A percentile compares a stretch with the other conserved stretches of the same genome.
Evolutionary conservation across 768 basidiomycete species (phyloP).

Genomic region (Collybiopsis confluens): DNA sequence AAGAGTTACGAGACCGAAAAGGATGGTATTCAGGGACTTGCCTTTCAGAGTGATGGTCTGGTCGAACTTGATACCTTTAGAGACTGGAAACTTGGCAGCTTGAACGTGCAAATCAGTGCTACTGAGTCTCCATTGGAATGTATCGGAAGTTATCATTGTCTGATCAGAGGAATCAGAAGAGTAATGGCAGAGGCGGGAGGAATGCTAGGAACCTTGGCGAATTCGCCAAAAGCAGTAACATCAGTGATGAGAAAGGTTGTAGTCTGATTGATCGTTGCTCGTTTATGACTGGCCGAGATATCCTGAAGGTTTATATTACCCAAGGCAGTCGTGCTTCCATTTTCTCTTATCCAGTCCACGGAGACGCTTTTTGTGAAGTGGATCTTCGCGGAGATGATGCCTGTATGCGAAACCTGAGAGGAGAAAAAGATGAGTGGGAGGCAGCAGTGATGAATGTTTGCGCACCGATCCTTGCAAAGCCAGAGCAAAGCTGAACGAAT

Average conservation of each 20-base stretch:
- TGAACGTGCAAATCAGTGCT: slow-evolving; percentile 57
- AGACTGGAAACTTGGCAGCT: slow-evolving; percentile 63
- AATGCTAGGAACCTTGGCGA: slow-evolving; percentile 28
- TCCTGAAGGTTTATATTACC: slow-evolving; percentile 48
- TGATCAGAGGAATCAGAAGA: no score
- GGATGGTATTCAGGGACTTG: slow-evolving; percentile 13
- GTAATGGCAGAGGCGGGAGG: no score
- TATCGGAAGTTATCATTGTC: slow-evolving; percentile 55
- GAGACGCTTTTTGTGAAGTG: slow-evolving; percentile 52
- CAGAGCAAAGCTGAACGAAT: slow-evolving; percentile 42
- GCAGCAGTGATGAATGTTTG: slow-evolving; percentile 2
- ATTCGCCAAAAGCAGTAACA: slow-evolving; percentile 54
- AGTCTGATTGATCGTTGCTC: slow-evolving; percentile 59
- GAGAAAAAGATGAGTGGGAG: not conserved
- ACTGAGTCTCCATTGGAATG: slow-evolving; percentile 64
- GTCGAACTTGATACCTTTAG: slow-evolving; percentile 61
- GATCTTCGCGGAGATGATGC: slow-evolving; percentile 61
- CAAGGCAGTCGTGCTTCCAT: slow-evolving; percentile 42
- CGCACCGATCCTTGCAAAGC: slow-evolving; percentile 50
- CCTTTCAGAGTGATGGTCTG: slow-evolving; percentile 59
- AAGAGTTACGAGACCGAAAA: not conserved
- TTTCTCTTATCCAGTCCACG: slow-evolving; percentile 54
- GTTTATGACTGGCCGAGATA: slow-evolving; percentile 48
- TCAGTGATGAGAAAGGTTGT: slow-evolving; percentile 55
- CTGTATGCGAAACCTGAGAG: slow-evolving; percentile 58